These are phyloP conservation scores for Lenzites betulinus DNA, from an alignment of 768 basidiomycete species.

Conservation along the genomic window DNA sequence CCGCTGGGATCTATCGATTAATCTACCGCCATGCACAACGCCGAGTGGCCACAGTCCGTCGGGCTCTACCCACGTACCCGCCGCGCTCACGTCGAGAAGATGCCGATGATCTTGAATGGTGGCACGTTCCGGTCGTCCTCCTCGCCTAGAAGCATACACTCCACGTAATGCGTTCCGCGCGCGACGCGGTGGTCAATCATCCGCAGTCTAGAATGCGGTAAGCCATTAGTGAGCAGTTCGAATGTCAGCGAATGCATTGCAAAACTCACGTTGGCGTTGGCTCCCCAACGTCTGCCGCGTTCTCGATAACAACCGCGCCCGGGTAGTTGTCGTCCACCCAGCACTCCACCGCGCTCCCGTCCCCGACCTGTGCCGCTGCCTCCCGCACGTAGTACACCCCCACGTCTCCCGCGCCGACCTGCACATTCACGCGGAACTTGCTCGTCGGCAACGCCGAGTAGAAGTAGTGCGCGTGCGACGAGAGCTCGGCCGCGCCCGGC, in stretches of 20 bases:
- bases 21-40: background rate
- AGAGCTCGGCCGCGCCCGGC: constrained; percentile 41
- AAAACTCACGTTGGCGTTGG: constrained; percentile 71
- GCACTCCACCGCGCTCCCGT: constrained; percentile 76
- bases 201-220: constrained; percentile 57
- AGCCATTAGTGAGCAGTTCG: too few species aligned
- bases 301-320: constrained; percentile 77
- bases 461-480: constrained; percentile 85
- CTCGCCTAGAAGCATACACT: constrained; percentile 86
- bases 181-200: constrained; percentile 87
- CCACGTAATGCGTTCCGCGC: constrained; percentile 91
- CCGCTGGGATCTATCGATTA: background rate
- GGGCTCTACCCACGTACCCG: background rate
- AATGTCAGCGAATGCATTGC: background rate
- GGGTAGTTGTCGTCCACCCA: constrained; percentile 97
- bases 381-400: constrained; percentile 89
- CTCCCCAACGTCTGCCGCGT: constrained; percentile 66
- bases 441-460: constrained; percentile 85
- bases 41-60: background rate
- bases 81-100: constrained; percentile 68
- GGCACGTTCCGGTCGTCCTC: constrained; percentile 74
- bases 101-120: constrained; percentile 87
- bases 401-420: constrained; percentile 87
- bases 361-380: constrained; percentile 54
- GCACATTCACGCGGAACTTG: constrained; percentile 79